A percentile compares a stretch with the other conserved stretches of the same genome.
Conservation (phyloP, 2,329 filamentous ascomycete species). For the Penicillium sp. region DNA sequence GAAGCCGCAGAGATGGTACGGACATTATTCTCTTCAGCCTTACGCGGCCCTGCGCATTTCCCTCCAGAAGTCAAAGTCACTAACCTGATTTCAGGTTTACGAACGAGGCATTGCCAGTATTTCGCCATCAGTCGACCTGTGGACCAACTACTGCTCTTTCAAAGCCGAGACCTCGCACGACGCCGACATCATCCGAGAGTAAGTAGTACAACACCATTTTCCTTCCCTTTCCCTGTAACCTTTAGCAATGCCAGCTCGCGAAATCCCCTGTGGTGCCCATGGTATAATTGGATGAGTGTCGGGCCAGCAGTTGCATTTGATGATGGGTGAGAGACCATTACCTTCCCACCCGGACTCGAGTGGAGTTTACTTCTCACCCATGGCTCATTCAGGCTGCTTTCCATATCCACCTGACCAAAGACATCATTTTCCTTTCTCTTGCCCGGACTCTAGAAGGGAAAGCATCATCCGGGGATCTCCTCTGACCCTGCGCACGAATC, state of each 20-base stretch:
- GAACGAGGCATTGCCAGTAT: constrained; percentile 93
- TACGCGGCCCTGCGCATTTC: not conserved
- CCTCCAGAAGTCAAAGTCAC: not conserved
- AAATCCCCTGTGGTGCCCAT: constrained; percentile 35
- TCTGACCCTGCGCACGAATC: constrained; percentile 33
- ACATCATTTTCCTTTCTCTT: constrained; percentile 23
- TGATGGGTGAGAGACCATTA: constrained; percentile 62
- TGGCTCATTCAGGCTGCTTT: constrained; percentile 49
- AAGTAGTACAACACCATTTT: constrained; percentile 70
- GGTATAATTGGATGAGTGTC: constrained; percentile 30
- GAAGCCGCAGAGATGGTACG: constrained; percentile 94
- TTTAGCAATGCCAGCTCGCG: constrained; percentile 37
- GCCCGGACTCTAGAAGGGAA: constrained; percentile 27
- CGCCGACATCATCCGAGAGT: constrained; percentile 95
- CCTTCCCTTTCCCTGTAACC: constrained; percentile 58
- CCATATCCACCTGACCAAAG: constrained; percentile 38
- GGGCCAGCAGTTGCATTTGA: constrained; percentile 39
- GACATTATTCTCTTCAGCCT: constrained; percentile 4
- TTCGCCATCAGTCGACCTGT: constrained; percentile 88
- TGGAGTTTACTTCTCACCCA: constrained; percentile 49
- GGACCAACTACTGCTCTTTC: constrained; percentile 96
- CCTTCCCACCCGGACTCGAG: constrained; percentile 44
- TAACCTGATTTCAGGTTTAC: constrained; percentile 61
- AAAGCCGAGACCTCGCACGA: constrained; percentile 97
- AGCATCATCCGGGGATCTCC: constrained; percentile 30